phyloP scores from a whole-genome alignment of 495 filamentous ascomycete species.

The Choiromyces venosus region DNA sequence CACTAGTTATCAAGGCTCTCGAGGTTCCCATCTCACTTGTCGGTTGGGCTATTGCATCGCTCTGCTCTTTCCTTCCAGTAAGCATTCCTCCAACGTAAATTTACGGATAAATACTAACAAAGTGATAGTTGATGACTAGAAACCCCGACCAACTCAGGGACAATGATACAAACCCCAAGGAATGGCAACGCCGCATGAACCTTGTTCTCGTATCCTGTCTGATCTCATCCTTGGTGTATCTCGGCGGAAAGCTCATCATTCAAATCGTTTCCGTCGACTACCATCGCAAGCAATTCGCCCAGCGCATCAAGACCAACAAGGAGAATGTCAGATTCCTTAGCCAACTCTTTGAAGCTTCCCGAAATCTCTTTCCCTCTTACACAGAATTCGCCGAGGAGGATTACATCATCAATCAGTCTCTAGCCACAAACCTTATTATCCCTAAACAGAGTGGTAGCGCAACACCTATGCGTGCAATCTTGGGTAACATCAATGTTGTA shows the following conservation, averaged over 20 bases:
- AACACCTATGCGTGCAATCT: conserved; percentile 71
- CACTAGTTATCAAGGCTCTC: conserved; percentile 67
- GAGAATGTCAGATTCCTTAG: conserved; percentile 71
- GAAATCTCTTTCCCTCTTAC: conserved; percentile 81
- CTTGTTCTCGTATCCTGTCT: conserved; percentile 69
- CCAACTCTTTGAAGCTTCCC: conserved; percentile 81
- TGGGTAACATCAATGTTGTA: conserved; percentile 68
- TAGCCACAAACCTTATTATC: conserved; percentile 48
- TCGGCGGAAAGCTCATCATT: conserved; percentile 75
- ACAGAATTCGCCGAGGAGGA: conserved; percentile 87
- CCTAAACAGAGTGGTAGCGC: conserved; percentile 53
- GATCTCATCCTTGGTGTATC: conserved; percentile 68
- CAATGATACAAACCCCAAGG: conserved; percentile 43
- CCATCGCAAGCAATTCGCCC: conserved; percentile 86
- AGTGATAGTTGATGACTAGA: conserved; percentile 38
- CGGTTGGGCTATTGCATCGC: conserved; percentile 72
- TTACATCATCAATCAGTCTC: conserved; percentile 75
- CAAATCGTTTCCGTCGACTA: conserved; percentile 93
- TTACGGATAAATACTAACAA: conserved; percentile 7
- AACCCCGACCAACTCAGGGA: conserved; percentile 38
- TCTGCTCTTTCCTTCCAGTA: conserved; percentile 71
- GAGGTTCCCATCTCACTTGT: conserved; percentile 85
- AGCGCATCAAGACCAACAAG: conserved; percentile 83
- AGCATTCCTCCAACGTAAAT: conserved; percentile 38
- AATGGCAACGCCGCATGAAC: conserved; percentile 60